These are phyloP conservation scores for Sporothrix curviconia DNA, from an alignment of 2,329 filamentous ascomycete species.

Conservation along the genomic window DNA sequence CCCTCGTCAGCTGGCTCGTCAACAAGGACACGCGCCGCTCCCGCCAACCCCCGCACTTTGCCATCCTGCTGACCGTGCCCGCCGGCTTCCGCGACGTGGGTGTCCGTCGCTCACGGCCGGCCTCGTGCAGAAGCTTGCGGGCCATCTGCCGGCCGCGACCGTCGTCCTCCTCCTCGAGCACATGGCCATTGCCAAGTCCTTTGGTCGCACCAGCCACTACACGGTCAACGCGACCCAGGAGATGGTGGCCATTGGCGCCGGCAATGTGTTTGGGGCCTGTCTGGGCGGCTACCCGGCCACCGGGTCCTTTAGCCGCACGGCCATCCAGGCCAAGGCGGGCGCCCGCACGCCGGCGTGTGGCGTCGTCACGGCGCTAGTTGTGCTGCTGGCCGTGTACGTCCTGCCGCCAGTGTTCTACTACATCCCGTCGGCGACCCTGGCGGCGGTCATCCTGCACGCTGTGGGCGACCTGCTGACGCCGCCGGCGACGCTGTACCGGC, in stretches of 20 bases:
- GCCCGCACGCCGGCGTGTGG: conserved; percentile 87
- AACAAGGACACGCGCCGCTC: conserved; percentile 64
- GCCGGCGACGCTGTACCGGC: conserved; percentile 11
- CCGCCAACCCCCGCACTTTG: conserved; percentile 58
- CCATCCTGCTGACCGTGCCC: conserved; percentile 46
- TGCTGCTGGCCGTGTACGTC: conserved; percentile 84
- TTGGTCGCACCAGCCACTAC: conserved; percentile 94
- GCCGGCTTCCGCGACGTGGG: conserved; percentile 71
- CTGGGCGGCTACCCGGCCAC: conserved; percentile 88
- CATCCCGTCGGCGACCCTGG: conserved; percentile 73
- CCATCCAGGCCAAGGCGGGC: conserved; percentile 95
- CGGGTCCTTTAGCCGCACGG: conserved; percentile 91
- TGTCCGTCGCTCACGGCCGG: conserved; percentile 46
- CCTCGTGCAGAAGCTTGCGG: conserved; percentile 60
- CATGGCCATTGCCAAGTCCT: conserved; percentile 95
- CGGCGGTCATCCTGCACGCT: conserved; percentile 91
- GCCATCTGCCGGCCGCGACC: conserved; percentile 71
- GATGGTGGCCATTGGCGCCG: conserved; percentile 86
- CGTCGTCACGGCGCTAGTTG: conserved; percentile 77
- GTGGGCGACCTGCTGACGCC: conserved; percentile 58
- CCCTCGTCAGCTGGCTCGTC: conserved; percentile 75
- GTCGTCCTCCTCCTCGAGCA: conserved; percentile 97
- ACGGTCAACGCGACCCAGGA: conserved; percentile 93
- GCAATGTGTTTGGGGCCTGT: conserved; percentile 85
- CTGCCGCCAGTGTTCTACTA: conserved; percentile 87